These are phyloP conservation scores for Licmophora abbreviata DNA, from an alignment of 108 stramenopile species.

Conservation along the genomic window DNA sequence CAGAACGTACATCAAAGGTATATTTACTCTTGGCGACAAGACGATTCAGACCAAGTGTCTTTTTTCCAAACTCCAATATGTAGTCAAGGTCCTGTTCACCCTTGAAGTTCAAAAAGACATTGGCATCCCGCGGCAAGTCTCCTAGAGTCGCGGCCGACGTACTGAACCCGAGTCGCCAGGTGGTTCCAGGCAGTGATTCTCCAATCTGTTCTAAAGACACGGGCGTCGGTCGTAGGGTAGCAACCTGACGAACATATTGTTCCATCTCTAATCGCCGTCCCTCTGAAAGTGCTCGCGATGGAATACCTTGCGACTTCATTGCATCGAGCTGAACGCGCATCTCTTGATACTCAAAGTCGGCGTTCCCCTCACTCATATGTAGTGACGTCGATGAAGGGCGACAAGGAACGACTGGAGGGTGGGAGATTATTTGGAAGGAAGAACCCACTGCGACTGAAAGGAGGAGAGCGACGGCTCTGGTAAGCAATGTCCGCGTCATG, in stretches of 20 bases:
- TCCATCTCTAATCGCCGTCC: slow-evolving; percentile 41
- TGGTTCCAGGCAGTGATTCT: slow-evolving; percentile 26
- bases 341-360: slow-evolving; percentile 75
- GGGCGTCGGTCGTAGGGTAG: slow-evolving; percentile 23
- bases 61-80: slow-evolving; percentile 47
- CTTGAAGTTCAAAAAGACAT: slow-evolving; percentile 39
- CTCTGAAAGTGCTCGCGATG: slow-evolving; percentile 22
- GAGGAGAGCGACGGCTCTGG: too few species aligned
- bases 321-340: slow-evolving; percentile 52
- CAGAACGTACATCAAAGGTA: slow-evolving; percentile 46
- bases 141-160: slow-evolving; percentile 26
- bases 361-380: too few species aligned
- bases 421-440: too few species aligned
- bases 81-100: slow-evolving; percentile 47
- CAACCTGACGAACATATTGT: slow-evolving; percentile 37
- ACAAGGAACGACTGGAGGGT: too few species aligned
- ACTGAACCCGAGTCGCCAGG: slow-evolving; percentile 57
- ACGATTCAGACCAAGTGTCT: slow-evolving; percentile 45
- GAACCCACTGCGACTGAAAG: too few species aligned
- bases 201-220: slow-evolving; percentile 32
- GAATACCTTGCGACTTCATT: slow-evolving; percentile 33
- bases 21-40: slow-evolving; percentile 50
- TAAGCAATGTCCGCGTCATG: too few species aligned
- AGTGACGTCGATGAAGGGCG: too few species aligned
- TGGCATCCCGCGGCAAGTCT: slow-evolving; percentile 49